These are phyloP conservation scores for Draba incana DNA, from an alignment of 345 rosid genomes.

Conservation along the genomic window DNA sequence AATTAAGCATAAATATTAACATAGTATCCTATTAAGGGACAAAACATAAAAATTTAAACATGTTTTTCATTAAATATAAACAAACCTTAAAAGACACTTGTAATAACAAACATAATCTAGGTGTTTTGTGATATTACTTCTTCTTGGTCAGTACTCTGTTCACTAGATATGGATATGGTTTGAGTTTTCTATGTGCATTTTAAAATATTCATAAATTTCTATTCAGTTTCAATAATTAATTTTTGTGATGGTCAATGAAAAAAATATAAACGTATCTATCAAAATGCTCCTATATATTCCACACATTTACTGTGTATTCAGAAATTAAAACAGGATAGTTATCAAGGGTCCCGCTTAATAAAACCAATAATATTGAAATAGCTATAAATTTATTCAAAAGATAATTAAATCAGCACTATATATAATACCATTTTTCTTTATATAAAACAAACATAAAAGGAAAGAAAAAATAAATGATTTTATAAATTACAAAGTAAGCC, in stretches of 20 bases:
- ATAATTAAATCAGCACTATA: background rate
- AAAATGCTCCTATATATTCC: background rate
- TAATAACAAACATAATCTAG: no score
- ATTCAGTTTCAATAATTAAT: no score
- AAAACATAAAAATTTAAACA: no score
- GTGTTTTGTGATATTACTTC: no score
- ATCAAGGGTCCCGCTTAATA: constrained; percentile 25
- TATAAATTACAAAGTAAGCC: background rate
- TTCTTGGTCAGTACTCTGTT: no score
- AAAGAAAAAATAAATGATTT: background rate
- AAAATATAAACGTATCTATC: constrained; percentile 19
- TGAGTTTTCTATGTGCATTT: no score
- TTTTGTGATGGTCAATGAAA: background rate
- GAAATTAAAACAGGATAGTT: constrained; percentile 22
- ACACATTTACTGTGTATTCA: constrained; percentile 16
- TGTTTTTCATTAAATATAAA: no score
- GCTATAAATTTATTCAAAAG: background rate
- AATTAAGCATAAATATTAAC: no score
- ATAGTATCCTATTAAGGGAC: no score
- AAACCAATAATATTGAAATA: background rate
- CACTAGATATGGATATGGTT: no score
- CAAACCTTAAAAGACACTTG: no score
- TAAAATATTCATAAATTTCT: no score
- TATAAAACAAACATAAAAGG: background rate
- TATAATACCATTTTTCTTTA: background rate